Evolutionary conservation across 2,329 filamentous ascomycete species (phyloP).

Genomic region (Aspergillus pseudonomiae): DNA sequence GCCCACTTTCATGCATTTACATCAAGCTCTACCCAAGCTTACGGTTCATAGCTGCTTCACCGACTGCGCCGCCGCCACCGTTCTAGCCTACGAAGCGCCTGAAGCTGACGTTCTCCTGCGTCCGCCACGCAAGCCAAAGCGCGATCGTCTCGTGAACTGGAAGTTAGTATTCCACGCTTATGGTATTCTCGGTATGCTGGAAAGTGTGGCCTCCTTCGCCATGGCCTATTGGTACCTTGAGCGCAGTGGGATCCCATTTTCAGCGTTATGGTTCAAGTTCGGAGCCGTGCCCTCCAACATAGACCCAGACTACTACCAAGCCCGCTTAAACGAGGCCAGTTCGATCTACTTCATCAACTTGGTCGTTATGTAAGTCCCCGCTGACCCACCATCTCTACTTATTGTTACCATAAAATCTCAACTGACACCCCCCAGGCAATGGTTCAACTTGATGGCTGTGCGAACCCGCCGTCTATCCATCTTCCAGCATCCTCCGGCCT

Average conservation of each 20-base stretch:
- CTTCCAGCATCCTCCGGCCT: conserved; percentile 71
- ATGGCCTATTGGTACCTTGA: conserved; percentile 69
- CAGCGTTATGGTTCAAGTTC: conserved; percentile 68
- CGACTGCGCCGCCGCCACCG: conserved; percentile 72
- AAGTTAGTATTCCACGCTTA: conserved; percentile 74
- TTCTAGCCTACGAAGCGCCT: conserved; percentile 74
- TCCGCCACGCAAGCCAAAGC: conserved; percentile 68
- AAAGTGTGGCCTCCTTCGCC: conserved; percentile 63
- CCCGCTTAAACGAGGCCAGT: conserved; percentile 64
- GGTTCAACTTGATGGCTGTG: conserved; percentile 73
- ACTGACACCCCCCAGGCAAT: conserved; percentile 54
- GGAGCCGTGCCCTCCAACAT: conserved; percentile 56
- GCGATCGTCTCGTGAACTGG: conserved; percentile 73
- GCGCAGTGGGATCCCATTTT: conserved; percentile 65
- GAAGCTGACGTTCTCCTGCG: conserved; percentile 75
- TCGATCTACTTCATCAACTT: conserved; percentile 80
- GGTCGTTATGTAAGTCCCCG: conserved; percentile 68
- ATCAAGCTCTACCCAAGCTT: background rate
- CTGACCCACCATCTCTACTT: conserved; percentile 10
- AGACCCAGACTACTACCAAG: conserved; percentile 57
- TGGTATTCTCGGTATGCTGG: conserved; percentile 67
- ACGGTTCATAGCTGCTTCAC: conserved; percentile 63
- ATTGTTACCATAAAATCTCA: background rate
- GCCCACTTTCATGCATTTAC: background rate
- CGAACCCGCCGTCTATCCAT: conserved; percentile 68